These are phyloP conservation scores for Cystobasidiopsis lactophilus DNA, from an alignment of 768 basidiomycete genomes.

Conservation along the genomic window DNA sequence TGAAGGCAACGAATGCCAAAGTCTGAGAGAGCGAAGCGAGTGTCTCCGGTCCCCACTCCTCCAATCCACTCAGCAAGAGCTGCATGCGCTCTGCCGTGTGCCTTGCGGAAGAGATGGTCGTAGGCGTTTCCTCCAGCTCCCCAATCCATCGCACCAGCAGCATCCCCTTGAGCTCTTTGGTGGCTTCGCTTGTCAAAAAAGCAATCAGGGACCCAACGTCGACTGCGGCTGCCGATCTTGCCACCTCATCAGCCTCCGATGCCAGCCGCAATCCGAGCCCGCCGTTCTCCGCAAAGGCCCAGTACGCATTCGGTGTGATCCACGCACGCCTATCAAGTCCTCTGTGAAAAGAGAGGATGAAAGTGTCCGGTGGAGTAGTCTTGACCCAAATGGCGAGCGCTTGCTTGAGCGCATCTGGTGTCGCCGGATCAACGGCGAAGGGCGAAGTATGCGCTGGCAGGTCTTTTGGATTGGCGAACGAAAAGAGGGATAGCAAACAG, in stretches of 20 bases:
- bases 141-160: background rate
- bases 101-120: background rate
- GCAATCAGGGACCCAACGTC: background rate
- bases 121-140: background rate
- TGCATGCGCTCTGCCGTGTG: background rate
- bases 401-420: constrained; percentile 25
- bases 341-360: background rate
- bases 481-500: constrained; percentile 34
- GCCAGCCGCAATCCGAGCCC: background rate
- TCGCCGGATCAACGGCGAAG: constrained; percentile 29
- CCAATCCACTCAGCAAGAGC: background rate
- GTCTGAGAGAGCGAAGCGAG: background rate
- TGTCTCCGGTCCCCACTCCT: background rate
- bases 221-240: background rate
- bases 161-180: background rate
- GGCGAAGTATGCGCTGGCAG: constrained; percentile 6
- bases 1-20: background rate
- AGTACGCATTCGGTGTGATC: background rate
- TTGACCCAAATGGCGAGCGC: background rate
- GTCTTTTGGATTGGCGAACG: constrained; percentile 28
- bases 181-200: background rate
- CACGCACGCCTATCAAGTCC: background rate
- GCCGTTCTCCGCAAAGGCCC: background rate
- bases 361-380: background rate
- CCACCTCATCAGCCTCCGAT: background rate